Conservation (phyloP, 2,329 filamentous ascomycete species). For the Paraphaeosphaeria minitans region DNA sequence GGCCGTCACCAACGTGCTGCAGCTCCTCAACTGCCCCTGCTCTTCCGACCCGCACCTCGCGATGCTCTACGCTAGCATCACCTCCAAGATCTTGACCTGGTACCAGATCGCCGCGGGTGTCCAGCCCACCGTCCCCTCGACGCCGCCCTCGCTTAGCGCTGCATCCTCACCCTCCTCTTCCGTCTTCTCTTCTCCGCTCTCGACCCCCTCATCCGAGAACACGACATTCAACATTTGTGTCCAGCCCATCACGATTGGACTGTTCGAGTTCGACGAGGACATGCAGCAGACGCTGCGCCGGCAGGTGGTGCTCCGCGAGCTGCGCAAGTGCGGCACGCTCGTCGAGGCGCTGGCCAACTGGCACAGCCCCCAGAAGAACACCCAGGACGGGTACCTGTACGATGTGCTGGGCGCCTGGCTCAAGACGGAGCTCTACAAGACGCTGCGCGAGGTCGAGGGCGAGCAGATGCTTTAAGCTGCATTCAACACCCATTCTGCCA, state of each 20-base stretch:
- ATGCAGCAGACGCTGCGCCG: conserved; percentile 32
- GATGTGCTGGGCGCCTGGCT: conserved; percentile 40
- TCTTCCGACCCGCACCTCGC: conserved; percentile 41
- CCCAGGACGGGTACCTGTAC: conserved; percentile 38
- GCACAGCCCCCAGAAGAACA: conserved; percentile 24
- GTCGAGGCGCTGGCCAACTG: conserved; percentile 38
- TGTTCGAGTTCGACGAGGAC: conserved; percentile 35
- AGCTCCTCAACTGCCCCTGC: conserved; percentile 38
- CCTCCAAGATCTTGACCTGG: conserved; percentile 40
- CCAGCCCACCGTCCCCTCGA: conserved; percentile 19
- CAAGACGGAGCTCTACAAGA: conserved; percentile 39
- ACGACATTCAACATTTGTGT: conserved; percentile 29
- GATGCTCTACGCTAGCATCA: conserved; percentile 44
- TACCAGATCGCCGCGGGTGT: conserved; percentile 38
- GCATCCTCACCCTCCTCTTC: conserved; percentile 23
- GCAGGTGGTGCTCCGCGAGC: conserved; percentile 35
- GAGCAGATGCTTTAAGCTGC: conserved; percentile 13
- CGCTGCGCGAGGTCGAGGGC: conserved; percentile 30
- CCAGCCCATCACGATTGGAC: conserved; percentile 32
- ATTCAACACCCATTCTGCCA: neutral
- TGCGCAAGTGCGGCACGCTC: conserved; percentile 35
- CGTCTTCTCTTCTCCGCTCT: conserved; percentile 25
- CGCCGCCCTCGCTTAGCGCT: conserved; percentile 20
- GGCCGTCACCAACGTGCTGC: conserved; percentile 33
- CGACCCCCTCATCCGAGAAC: conserved; percentile 21